These are phyloP conservation scores for Schizonepeta tenuifolia DNA, from an alignment of 257 asterid species.

Conservation along the genomic window DNA sequence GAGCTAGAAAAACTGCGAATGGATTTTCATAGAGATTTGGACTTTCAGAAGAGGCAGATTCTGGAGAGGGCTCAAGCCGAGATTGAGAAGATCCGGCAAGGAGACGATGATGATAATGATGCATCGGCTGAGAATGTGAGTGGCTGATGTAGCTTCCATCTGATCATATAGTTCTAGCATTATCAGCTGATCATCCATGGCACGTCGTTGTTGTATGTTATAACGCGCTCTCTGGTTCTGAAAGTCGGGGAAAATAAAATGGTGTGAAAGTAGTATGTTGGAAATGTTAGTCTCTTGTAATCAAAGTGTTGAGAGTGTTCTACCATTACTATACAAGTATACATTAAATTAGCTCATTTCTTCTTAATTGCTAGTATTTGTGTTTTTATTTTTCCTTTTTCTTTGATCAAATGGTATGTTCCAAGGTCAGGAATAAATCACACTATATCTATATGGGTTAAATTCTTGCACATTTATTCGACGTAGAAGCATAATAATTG, in stretches of 20 bases:
- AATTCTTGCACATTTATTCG: too few species aligned
- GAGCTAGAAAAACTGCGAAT: conserved; percentile 86
- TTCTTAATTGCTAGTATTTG: not conserved
- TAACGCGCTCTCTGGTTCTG: not conserved
- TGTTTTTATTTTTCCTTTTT: not conserved
- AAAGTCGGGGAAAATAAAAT: not conserved
- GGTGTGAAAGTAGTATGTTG: not conserved
- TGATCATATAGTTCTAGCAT: not conserved
- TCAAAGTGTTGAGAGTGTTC: not conserved
- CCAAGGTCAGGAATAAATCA: too few species aligned
- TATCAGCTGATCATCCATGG: not conserved
- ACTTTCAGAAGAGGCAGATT: conserved; percentile 70
- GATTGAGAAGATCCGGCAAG: conserved; percentile 65
- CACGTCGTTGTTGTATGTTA: not conserved
- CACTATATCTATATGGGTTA: too few species aligned
- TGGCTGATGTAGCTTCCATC: conserved; percentile 26
- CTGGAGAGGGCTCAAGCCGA: conserved; percentile 80
- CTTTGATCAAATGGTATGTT: not conserved
- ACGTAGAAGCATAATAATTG: too few species aligned
- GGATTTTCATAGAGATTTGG: conserved; percentile 81
- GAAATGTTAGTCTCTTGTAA: not conserved
- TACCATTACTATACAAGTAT: not conserved
- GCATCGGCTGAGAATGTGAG: conserved; percentile 55
- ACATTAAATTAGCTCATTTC: not conserved
- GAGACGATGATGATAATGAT: conserved; percentile 57